phyloP scores from a whole-genome alignment of 2,329 filamentous ascomycete genomes.

The Fusarium neocosmosporiellum region DNA sequence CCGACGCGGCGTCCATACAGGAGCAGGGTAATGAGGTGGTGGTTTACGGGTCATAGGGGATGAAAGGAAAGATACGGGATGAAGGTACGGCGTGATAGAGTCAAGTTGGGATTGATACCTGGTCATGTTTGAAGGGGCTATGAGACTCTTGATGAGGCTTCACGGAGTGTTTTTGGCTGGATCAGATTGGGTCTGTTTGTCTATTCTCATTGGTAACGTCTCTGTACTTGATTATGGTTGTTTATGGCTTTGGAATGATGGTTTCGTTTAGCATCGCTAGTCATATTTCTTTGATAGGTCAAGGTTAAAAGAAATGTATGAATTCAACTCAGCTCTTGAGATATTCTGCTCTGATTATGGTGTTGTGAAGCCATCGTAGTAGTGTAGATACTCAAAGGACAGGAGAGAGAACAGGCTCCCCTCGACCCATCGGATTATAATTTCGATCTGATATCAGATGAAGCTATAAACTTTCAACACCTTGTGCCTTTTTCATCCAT shows the following conservation, averaged over 20 bases:
- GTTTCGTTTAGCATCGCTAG: neutral
- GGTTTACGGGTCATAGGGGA: conserved; percentile 46
- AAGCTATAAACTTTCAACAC: neutral
- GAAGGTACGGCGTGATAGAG: neutral
- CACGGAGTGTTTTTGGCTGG: neutral
- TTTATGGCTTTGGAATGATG: neutral
- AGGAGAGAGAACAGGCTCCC: neutral
- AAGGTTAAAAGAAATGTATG: conserved; percentile 20
- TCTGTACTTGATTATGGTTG: neutral
- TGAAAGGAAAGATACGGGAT: conserved; percentile 2
- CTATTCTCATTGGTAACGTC: neutral
- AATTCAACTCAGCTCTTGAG: conserved; percentile 13
- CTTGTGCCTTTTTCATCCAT: neutral
- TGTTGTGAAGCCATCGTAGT: neutral
- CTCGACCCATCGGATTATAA: neutral
- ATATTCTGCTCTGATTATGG: neutral
- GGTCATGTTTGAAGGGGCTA: conserved; percentile 12
- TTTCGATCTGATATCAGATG: neutral
- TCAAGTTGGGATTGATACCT: conserved; percentile 26
- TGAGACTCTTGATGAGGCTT: conserved; percentile 15
- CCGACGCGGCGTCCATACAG: conserved; percentile 40
- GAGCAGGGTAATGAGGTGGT: conserved; percentile 51
- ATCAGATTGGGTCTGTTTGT: neutral
- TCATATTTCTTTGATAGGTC: conserved; percentile 1
- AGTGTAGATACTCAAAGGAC: neutral